Base-by-base conservation (phyloP, 208 protist genomes). In the Trypanosoma avium region DNA sequence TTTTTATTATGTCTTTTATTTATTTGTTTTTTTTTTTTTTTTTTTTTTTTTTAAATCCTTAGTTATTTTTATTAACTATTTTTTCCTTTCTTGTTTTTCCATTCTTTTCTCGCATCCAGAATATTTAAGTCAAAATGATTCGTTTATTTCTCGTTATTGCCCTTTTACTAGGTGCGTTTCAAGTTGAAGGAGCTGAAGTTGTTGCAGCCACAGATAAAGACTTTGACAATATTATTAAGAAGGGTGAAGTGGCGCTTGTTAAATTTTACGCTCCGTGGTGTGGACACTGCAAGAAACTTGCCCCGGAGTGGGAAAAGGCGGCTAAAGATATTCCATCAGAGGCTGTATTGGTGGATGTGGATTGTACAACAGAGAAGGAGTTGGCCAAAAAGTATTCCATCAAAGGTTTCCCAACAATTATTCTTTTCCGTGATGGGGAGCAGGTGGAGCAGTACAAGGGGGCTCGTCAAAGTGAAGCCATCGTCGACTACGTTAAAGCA, bases 191-290 rank as follows among this genome's bases (percentile, higher is more conserved):
- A 35, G 77, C 80, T 21, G 76, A 84, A 45, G 86, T 94, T 30
- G 63, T 84, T 46, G 67, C 57, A 42, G 68, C 69, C 19, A 94
- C 74, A 13, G 74, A 80, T 32, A 61, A 53, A 19, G 81, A 93
- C 77, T 92, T 97, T 58, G 75, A 92, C 49, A 54, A 62, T 10
- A 38, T 78, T 40, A 66, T 96, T 48, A 62, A 33, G 35, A 73
- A 56, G 5, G 53, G 40, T 32, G 80, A 84, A 22, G 49, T 94
- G 3, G 72, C 77, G 9, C 71, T 97, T 21, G 81, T 98, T 32
- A 97, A 98, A 75, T 99, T 98, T 70, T 98, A 94, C 53, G 88
- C 90, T 26, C 92, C 93, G 56, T 98, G 94, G 94, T 98, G 97
- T 73, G 94, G 94, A 32, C 94, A 98, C 81, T 98, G 97, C 85